A percentile compares a stretch with the other conserved stretches of the same genome.
Conservation (phyloP, 2,329 filamentous ascomycete genomes). For the Fonsecaea multimorphosa region DNA sequence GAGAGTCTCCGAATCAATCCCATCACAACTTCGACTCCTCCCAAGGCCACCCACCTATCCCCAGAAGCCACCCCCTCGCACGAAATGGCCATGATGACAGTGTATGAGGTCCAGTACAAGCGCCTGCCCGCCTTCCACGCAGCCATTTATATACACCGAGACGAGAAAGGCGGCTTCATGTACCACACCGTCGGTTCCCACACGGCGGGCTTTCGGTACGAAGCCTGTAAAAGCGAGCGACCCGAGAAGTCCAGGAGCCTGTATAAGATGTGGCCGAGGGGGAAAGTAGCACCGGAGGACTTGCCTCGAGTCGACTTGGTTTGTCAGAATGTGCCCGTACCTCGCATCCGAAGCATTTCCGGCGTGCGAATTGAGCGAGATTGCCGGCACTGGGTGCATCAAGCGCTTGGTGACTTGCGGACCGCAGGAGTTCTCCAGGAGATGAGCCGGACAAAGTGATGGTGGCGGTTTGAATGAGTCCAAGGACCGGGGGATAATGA, state of each 20-base stretch:
- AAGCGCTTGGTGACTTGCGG: neutral
- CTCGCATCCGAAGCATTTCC: neutral
- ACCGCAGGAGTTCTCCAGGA: constrained; percentile 1
- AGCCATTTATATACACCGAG: neutral
- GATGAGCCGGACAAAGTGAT: neutral
- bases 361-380: neutral
- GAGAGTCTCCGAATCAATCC: neutral
- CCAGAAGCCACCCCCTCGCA: neutral
- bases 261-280: constrained; percentile 1
- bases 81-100: neutral
- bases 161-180: neutral
- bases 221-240: neutral
- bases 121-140: constrained; percentile 2
- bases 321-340: neutral
- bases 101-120: constrained; percentile 6
- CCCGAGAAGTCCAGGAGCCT: neutral
- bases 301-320: neutral
- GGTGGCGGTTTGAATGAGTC: neutral
- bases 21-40: too few species aligned
- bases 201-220: neutral
- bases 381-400: constrained; percentile 2
- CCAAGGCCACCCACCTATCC: neutral
- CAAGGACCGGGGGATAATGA: neutral
- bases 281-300: neutral
- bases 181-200: constrained; percentile 2